Evolutionary conservation across 495 filamentous ascomycete genomes (phyloP), one percentile per base, ranked within the genome.

Genomic region (Daldinia grandis): DNA sequence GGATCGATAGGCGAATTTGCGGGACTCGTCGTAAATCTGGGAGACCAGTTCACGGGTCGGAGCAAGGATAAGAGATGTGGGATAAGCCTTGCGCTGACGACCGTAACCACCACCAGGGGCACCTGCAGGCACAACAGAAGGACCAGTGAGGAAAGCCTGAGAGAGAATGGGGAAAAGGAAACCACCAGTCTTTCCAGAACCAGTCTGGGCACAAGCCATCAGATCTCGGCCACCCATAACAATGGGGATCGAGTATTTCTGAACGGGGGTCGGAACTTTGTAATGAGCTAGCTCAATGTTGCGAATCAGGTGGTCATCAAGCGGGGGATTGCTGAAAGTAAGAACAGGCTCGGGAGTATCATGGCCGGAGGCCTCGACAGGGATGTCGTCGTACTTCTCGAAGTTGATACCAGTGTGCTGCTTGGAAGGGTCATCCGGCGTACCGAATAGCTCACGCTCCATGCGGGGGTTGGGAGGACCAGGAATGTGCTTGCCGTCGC

Each of bases 401-500:
- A 99, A 99, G 86, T 99, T 99, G 89, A 99, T 98, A 76, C 95
- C 95, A 19, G 92, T 97, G 74, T 93, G 92, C 79, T 97, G 91
- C 84, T 97, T 98, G 69, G 91, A 88, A 62, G 94, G 93, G 76
- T 98, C 95, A 79, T 98, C 95, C 68, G 93, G 87, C 47, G 91
- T 89, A 76, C 95, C 95, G 81, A 98, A 99, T 50, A 99, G 90
- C 75, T 99, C 95, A 77, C 94, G 93, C 84, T 99, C 95, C 25
- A 95, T 64, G 72, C 94, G 93, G 60, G 90, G 86, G 81, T 98
- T 98, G 64, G 91, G 75, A 62, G 93, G 91, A 55, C 96, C 95
- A 72, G 94, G 88, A 73, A 97, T 85, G 81, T 99, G 95, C 84
- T 98, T 97, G 78, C 95, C 95, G 71, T 99, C 95, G 73, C 88